phyloP scores from a whole-genome alignment of 2,329 filamentous ascomycete genomes.

The Fusarium pseudocircinatum region DNA sequence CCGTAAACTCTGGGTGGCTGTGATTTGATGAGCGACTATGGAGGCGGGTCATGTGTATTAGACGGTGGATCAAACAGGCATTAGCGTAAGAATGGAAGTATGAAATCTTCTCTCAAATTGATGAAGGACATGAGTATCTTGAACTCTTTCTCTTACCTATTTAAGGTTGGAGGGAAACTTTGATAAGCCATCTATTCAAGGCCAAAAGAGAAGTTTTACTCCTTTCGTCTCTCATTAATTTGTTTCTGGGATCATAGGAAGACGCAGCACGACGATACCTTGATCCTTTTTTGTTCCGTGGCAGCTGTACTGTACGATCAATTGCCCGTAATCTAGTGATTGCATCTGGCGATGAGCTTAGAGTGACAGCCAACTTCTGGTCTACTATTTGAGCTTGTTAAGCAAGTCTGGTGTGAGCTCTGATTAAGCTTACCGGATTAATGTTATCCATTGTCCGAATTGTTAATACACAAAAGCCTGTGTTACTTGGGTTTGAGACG shows the following conservation, averaged over 20 bases:
- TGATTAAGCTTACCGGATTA: neutral
- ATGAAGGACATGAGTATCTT: constrained; percentile 28
- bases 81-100: constrained; percentile 9
- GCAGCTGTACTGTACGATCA: neutral
- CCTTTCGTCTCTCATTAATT: neutral
- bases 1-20: neutral
- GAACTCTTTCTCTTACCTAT: constrained; percentile 5
- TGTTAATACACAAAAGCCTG: constrained; percentile 3
- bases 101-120: constrained; percentile 34
- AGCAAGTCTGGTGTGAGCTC: neutral
- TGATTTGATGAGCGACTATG: neutral
- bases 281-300: neutral
- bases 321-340: constrained; percentile 5
- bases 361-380: neutral
- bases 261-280: neutral
- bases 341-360: neutral
- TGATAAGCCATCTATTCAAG: neutral
- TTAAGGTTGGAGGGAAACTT: neutral
- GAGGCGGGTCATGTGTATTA: neutral
- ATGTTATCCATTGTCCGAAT: neutral
- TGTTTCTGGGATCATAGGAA: neutral
- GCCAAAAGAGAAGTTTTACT: neutral
- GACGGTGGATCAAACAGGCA: constrained; percentile 4
- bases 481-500: neutral
- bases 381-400: neutral